Conservation (phyloP, 106 monocot species). For the Triglochin maritima region DNA sequence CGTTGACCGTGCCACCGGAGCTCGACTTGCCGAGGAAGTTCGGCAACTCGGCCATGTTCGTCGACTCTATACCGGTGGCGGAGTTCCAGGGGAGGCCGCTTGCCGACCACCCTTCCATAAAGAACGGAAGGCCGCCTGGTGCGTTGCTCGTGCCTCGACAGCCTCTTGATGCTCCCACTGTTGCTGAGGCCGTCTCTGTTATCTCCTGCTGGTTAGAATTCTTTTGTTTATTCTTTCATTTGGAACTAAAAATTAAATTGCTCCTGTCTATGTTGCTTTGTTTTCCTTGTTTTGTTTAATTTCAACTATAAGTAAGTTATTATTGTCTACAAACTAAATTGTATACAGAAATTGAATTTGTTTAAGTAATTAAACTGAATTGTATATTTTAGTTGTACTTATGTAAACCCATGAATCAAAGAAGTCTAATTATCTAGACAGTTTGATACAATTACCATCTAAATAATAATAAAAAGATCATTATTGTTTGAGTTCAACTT, state of each 20-base stretch:
- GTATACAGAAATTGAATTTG: background rate
- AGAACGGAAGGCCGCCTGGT: slow-evolving; percentile 78
- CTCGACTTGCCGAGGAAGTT: slow-evolving; percentile 50
- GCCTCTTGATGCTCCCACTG: slow-evolving; percentile 62
- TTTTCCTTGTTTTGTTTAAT: background rate
- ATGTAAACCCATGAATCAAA: background rate
- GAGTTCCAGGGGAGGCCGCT: slow-evolving; percentile 86
- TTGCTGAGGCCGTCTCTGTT: slow-evolving; percentile 79
- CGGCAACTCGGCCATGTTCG: slow-evolving; percentile 57
- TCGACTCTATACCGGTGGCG: slow-evolving; percentile 55
- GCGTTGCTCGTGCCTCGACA: slow-evolving; percentile 43
- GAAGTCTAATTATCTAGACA: no score
- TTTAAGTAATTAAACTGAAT: background rate
- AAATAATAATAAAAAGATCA: no score
- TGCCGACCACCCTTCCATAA: slow-evolving; percentile 70
- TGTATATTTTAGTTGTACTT: background rate
- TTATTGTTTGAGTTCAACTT: no score
- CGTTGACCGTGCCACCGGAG: slow-evolving; percentile 37
- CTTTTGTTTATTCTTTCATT: background rate
- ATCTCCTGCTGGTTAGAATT: slow-evolving; percentile 61
- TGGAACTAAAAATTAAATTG: no score
- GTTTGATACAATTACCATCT: no score
- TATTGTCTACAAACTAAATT: background rate
- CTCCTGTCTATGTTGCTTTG: no score
- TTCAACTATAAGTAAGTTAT: background rate